Conservation (phyloP, 2,329 filamentous ascomycete genomes). For the Monilinia vaccinii-corymbosi region DNA sequence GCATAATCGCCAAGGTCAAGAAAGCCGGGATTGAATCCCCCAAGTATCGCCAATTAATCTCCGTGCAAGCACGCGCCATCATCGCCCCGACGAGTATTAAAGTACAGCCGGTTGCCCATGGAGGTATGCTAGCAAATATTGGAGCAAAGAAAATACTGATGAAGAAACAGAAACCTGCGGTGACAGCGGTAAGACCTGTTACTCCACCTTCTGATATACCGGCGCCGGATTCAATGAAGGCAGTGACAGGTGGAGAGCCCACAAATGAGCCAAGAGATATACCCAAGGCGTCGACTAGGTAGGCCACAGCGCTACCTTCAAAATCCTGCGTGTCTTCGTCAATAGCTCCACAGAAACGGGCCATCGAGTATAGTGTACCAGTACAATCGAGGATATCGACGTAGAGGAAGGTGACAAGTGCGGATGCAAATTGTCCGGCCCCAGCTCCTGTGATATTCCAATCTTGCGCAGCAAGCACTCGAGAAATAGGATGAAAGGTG, state of each 20-base stretch:
- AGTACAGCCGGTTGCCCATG: slow-evolving; percentile 85
- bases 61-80: slow-evolving; percentile 69
- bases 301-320: slow-evolving; percentile 74
- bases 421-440: slow-evolving; percentile 69
- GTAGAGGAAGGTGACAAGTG: slow-evolving; percentile 82
- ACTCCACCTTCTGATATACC: slow-evolving; percentile 82
- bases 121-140: slow-evolving; percentile 81
- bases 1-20: slow-evolving; percentile 76
- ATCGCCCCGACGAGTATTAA: slow-evolving; percentile 79
- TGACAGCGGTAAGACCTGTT: slow-evolving; percentile 75
- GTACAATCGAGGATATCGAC: slow-evolving; percentile 85
- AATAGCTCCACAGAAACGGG: slow-evolving; percentile 70
- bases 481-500: slow-evolving; percentile 68
- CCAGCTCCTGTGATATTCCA: slow-evolving; percentile 64
- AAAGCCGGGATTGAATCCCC: slow-evolving; percentile 81
- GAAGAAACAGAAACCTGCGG: slow-evolving; percentile 75
- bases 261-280: slow-evolving; percentile 75
- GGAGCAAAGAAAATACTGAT: slow-evolving; percentile 83
- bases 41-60: slow-evolving; percentile 85
- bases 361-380: slow-evolving; percentile 84
- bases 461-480: slow-evolving; percentile 60
- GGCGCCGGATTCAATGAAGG: slow-evolving; percentile 82
- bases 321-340: slow-evolving; percentile 81
- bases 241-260: slow-evolving; percentile 72
- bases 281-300: slow-evolving; percentile 70